Evolutionary conservation across 305 asterid species (phyloP).

Genomic region (Fraxinus platypoda): DNA sequence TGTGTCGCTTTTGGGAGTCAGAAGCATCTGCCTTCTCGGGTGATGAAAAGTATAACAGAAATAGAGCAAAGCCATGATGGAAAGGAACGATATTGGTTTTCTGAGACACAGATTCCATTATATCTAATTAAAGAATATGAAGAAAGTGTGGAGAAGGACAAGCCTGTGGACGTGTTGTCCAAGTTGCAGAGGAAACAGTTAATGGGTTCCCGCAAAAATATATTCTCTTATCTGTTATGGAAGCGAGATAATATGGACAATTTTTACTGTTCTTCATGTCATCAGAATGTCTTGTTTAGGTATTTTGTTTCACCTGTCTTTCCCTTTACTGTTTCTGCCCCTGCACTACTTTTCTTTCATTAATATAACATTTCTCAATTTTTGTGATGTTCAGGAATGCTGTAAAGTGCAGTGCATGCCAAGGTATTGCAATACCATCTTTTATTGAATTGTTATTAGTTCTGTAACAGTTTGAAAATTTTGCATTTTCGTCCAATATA

Average conservation of each 20-base stretch:
- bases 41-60: slow-evolving; percentile 71
- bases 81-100: slow-evolving; percentile 81
- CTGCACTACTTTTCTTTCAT: slow-evolving; percentile 9
- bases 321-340: slow-evolving; percentile 2
- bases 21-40: slow-evolving; percentile 93
- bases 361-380: slow-evolving; percentile 30
- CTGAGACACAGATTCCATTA: slow-evolving; percentile 74
- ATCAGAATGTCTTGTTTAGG: slow-evolving; percentile 59
- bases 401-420: slow-evolving; percentile 71
- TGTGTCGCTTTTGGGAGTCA: slow-evolving; percentile 75
- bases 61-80: slow-evolving; percentile 58
- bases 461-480: not conserved
- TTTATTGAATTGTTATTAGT: slow-evolving; percentile 11
- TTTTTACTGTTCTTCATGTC: slow-evolving; percentile 62
- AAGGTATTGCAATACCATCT: slow-evolving; percentile 57
- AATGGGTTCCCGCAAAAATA: slow-evolving; percentile 52
- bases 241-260: slow-evolving; percentile 52
- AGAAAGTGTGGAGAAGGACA: slow-evolving; percentile 45
- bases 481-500: not conserved
- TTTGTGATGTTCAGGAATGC: slow-evolving; percentile 62
- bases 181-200: slow-evolving; percentile 48
- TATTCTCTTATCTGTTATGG: slow-evolving; percentile 55
- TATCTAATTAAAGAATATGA: slow-evolving; percentile 82
- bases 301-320: slow-evolving; percentile 32
- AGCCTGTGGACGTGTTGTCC: slow-evolving; percentile 36